phyloP scores from a whole-genome alignment of 2,329 filamentous ascomycete species.

The Fusarium anguioides region DNA sequence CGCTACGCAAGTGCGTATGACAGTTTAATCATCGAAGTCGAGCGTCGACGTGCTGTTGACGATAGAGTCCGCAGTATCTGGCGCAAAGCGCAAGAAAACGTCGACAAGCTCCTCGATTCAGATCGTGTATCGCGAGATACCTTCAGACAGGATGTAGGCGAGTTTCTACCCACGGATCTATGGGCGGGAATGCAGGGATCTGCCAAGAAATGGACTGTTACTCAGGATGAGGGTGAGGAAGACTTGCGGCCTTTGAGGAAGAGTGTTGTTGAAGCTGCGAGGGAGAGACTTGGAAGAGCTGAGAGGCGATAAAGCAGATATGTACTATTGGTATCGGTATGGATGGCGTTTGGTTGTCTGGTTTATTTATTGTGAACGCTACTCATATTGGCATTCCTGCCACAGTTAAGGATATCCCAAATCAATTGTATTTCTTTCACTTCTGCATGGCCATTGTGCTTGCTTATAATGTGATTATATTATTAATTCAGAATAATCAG shows the following conservation, averaged over 20 bases:
- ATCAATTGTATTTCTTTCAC: background rate
- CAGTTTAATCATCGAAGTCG: slow-evolving; percentile 84
- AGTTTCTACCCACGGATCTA: slow-evolving; percentile 87
- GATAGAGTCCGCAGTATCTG: slow-evolving; percentile 79
- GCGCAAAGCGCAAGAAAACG: slow-evolving; percentile 78
- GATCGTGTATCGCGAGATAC: slow-evolving; percentile 79
- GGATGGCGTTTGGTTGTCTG: background rate
- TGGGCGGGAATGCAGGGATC: slow-evolving; percentile 81
- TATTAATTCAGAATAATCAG: background rate
- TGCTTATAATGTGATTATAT: background rate
- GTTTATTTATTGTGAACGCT: background rate
- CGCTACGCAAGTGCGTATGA: slow-evolving; percentile 88
- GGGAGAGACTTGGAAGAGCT: slow-evolving; percentile 26
- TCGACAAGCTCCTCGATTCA: slow-evolving; percentile 78
- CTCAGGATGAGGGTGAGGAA: slow-evolving; percentile 46
- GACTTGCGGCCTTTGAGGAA: slow-evolving; percentile 29
- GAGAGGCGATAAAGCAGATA: slow-evolving; percentile 15
- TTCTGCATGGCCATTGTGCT: no score
- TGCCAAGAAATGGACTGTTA: slow-evolving; percentile 63
- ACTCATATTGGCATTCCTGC: background rate
- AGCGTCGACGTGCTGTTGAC: slow-evolving; percentile 77
- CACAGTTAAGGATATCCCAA: background rate
- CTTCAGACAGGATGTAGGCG: slow-evolving; percentile 85
- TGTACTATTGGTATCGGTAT: background rate
- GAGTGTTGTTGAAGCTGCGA: slow-evolving; percentile 44